These are phyloP conservation scores for Quercus variabilis DNA, from an alignment of 306 rosid species.

Conservation along the genomic window DNA sequence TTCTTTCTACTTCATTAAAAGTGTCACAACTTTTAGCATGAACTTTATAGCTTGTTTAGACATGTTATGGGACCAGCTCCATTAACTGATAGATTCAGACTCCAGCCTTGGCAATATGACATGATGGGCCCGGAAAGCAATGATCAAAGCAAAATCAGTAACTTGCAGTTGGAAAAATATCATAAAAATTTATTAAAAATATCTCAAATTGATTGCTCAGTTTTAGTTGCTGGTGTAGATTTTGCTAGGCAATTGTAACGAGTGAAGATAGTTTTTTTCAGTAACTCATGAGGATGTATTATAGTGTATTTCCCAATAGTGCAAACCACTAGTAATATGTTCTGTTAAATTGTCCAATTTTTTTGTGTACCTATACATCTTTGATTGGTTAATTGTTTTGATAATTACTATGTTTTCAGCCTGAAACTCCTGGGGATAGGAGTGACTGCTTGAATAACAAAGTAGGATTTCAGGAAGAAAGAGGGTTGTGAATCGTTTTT, in stretches of 20 bases:
- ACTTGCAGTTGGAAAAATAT: too few species aligned
- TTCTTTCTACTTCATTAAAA: too few species aligned
- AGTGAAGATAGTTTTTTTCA: neutral
- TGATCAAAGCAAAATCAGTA: too few species aligned
- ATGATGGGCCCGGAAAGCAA: too few species aligned
- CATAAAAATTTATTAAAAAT: too few species aligned
- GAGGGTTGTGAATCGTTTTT: neutral
- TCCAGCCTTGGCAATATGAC: too few species aligned
- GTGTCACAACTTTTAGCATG: too few species aligned
- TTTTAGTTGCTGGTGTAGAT: neutral
- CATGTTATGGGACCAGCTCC: too few species aligned
- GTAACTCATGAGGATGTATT: neutral
- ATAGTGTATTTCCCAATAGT: neutral
- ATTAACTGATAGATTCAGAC: too few species aligned
- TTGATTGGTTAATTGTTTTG: neutral
- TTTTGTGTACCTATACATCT: neutral
- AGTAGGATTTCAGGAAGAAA: neutral
- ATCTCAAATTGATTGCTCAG: too few species aligned
- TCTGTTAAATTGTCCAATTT: neutral
- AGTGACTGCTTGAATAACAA: neutral
- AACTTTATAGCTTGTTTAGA: too few species aligned
- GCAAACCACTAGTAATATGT: neutral
- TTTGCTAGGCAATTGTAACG: neutral
- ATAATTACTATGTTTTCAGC: neutral
- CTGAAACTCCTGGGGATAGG: neutral